phyloP scores from a whole-genome alignment of 2,329 filamentous ascomycete genomes.

The Graphilbum sp. region DNA sequence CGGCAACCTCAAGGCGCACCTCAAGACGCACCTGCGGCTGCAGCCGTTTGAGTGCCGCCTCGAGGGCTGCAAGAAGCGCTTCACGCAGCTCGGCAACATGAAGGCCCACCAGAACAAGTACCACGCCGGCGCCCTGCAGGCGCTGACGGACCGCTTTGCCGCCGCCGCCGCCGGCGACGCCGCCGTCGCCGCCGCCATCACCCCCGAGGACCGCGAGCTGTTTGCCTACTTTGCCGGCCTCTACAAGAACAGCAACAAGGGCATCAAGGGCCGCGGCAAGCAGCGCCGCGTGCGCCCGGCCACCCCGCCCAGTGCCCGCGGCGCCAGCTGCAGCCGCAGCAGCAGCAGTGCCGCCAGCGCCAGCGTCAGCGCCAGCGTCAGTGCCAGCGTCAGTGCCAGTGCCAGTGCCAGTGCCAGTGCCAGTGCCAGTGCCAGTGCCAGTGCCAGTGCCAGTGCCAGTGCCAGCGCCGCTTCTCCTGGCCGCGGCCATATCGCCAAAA shows the following conservation, averaged over 20 bases:
- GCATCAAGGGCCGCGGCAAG: slow-evolving; percentile 90
- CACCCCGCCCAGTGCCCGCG: slow-evolving; percentile 1
- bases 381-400: too few relatives aligned
- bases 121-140: slow-evolving; percentile 56
- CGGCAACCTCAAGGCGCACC: slow-evolving; percentile 72
- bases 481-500: not conserved
- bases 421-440: not conserved
- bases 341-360: not conserved
- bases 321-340: slow-evolving; percentile 6
- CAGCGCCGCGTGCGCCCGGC: slow-evolving; percentile 45
- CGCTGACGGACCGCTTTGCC: slow-evolving; percentile 56
- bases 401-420: not conserved
- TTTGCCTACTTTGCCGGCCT: slow-evolving; percentile 67
- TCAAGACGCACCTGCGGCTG: slow-evolving; percentile 58
- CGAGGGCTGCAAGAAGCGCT: slow-evolving; percentile 72
- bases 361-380: not conserved
- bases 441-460: not conserved
- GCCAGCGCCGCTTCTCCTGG: not conserved
- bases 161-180: slow-evolving; percentile 41
- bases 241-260: slow-evolving; percentile 98
- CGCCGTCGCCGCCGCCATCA: slow-evolving; percentile 32
- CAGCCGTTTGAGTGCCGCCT: slow-evolving; percentile 72
- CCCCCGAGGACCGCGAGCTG: slow-evolving; percentile 47
- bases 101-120: slow-evolving; percentile 96
- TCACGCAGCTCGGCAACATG: slow-evolving; percentile 80